Evolutionary conservation across 257 asterid species (phyloP), one percentile per base, ranked within the genome.

Genomic region (Plectranthus barbatus): DNA sequence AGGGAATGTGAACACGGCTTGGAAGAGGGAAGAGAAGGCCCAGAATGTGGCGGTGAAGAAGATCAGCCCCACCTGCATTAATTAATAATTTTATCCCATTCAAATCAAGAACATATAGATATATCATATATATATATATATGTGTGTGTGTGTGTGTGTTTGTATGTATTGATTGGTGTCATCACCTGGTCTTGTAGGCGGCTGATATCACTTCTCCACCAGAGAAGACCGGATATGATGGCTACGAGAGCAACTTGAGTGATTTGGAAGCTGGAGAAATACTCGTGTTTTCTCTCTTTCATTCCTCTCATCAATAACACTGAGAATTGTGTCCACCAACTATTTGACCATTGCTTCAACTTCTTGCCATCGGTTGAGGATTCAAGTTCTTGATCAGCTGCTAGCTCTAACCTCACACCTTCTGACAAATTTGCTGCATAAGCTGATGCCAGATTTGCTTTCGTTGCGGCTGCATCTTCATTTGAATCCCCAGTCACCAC

Each of bases 1-100:
- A 2, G 96, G 98, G 79, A 84, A 86, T 0, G 94, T 81, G 81
- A 81, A 88, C 34, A 91, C 77, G 1, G 94, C 96, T 53, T 81
- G 79, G 72, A 84, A 82, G 7, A 88, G 79, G 1, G 94, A 76
- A 55, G 66, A 72, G 78, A 84, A 86, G 3, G 96, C 95, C 98
- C 98, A 91, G 20, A 88, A 88, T 20, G 76, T 76, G 0, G 84
- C 13, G 34, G 8, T 24, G 63, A 86, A 86, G 82, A 84, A 88
- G 40, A 84, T 37, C 8, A 91, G 84, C 12, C 91, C 93, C 3
- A 80, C 70, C 95, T 90, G 83, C 77, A 71, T 2, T 1, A 1
- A 23, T 23, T 23, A 23, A 23, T 23, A 1, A 4, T 1, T 1
- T n/a, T n/a, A n/a, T n/a, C n/a, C n/a, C n/a, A n/a, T n/a, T n/a